Conservation (phyloP, 2,329 filamentous ascomycete species). For the Colletotrichum sublineola region DNA sequence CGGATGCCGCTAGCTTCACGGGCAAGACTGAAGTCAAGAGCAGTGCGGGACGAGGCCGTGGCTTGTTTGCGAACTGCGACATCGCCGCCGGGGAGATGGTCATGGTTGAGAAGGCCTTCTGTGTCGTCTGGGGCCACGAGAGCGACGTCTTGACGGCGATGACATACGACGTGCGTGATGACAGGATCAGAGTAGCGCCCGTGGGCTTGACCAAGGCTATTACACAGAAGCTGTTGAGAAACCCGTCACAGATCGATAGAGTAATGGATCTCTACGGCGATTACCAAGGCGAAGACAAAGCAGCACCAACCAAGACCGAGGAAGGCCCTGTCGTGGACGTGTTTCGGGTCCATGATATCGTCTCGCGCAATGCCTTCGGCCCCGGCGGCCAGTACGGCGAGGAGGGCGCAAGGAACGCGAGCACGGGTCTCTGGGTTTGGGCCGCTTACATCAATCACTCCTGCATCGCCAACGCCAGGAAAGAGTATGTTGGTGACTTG, state of each 20-base stretch:
- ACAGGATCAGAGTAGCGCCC: constrained; percentile 49
- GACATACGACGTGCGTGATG: constrained; percentile 50
- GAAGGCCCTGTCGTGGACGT: constrained; percentile 48
- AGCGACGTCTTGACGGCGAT: constrained; percentile 48
- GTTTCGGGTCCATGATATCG: constrained; percentile 51
- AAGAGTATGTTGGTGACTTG: constrained; percentile 56
- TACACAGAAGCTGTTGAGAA: constrained; percentile 47
- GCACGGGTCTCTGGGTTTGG: constrained; percentile 55
- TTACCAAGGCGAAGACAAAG: constrained; percentile 45
- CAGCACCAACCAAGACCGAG: constrained; percentile 20
- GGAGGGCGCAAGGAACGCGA: constrained; percentile 50
- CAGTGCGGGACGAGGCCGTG: constrained; percentile 50
- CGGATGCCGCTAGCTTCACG: constrained; percentile 49
- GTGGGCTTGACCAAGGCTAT: constrained; percentile 49
- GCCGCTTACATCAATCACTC: constrained; percentile 60
- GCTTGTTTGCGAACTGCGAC: constrained; percentile 52
- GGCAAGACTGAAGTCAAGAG: constrained; percentile 47
- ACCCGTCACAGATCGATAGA: constrained; percentile 45
- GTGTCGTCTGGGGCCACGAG: constrained; percentile 50
- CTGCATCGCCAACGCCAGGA: constrained; percentile 53
- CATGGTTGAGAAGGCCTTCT: constrained; percentile 54
- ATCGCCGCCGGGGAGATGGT: constrained; percentile 52
- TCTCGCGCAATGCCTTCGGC: constrained; percentile 52
- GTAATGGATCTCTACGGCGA: constrained; percentile 48
- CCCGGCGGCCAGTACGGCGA: constrained; percentile 47